Evolutionary conservation across 257 asterid genomes (phyloP).

Genomic region (Mitragyna speciosa): DNA sequence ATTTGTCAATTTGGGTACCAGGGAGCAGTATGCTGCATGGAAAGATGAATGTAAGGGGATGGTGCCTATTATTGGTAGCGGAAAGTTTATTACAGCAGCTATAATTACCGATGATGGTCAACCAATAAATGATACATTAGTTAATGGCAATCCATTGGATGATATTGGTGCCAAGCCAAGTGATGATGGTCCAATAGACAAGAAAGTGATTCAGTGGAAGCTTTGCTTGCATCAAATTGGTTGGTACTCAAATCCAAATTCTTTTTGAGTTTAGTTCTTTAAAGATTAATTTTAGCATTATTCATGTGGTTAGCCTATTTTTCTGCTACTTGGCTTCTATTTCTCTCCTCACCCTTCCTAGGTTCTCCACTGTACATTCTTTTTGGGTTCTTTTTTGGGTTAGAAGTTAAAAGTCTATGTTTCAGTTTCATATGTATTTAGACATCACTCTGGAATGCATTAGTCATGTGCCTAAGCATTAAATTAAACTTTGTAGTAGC

Average conservation of each 20-base stretch:
- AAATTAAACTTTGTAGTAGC: background rate
- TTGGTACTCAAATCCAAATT: slow-evolving; percentile 38
- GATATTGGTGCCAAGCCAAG: slow-evolving; percentile 22
- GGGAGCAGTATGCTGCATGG: slow-evolving; percentile 78
- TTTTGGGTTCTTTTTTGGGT: background rate
- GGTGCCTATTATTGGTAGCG: slow-evolving; percentile 78
- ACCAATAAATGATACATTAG: slow-evolving; percentile 45
- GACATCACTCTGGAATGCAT: background rate
- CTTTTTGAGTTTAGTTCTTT: slow-evolving; percentile 12
- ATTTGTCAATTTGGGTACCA: slow-evolving; percentile 27
- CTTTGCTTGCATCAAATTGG: slow-evolving; percentile 81
- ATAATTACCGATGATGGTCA: slow-evolving; percentile 62
- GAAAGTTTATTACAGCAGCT: slow-evolving; percentile 65
- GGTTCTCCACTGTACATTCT: background rate
- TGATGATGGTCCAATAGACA: slow-evolving; percentile 39
- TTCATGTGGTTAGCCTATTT: background rate
- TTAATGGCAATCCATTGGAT: slow-evolving; percentile 18
- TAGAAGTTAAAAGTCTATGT: no score
- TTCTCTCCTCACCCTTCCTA: background rate
- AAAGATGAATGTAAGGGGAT: slow-evolving; percentile 73
- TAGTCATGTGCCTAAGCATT: background rate
- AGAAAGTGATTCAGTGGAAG: slow-evolving; percentile 72
- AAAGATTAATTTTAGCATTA: background rate
- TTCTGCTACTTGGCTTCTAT: background rate
- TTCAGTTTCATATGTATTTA: background rate